Evolutionary conservation across 1,139 yeast species (phyloP).

Genomic region (Suhomyces bolitotheri): DNA sequence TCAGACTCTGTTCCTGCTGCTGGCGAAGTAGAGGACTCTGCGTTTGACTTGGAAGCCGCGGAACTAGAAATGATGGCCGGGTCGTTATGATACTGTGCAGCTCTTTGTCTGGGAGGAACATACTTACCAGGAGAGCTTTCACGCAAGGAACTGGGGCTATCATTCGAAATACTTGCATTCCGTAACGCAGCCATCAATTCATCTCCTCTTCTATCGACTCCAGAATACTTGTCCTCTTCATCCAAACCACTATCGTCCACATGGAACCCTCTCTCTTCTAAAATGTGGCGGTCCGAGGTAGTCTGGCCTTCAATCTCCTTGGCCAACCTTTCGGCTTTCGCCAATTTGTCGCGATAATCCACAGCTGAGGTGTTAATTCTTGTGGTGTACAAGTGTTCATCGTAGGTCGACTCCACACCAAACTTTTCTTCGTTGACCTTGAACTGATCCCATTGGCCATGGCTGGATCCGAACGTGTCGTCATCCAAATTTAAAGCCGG

Average conservation of each 20-base stretch:
- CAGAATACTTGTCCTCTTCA: constrained; percentile 95
- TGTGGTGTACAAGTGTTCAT: constrained; percentile 89
- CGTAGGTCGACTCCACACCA: constrained; percentile 84
- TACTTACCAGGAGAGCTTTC: constrained; percentile 37
- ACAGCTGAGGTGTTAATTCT: constrained; percentile 74
- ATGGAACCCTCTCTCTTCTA: constrained; percentile 83
- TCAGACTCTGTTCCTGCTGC: constrained; percentile 4
- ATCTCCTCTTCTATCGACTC: constrained; percentile 69
- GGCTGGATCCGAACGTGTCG: constrained; percentile 24
- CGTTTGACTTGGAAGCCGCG: constrained; percentile 25
- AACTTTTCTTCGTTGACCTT: constrained; percentile 84
- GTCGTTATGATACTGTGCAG: constrained; percentile 65
- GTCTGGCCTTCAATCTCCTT: constrained; percentile 74
- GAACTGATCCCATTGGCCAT: constrained; percentile 83
- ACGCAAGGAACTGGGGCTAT: constrained; percentile 11
- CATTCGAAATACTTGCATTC: constrained; percentile 28
- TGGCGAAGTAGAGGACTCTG: constrained; percentile 1
- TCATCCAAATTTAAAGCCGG: constrained; percentile 47
- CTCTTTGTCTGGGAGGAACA: constrained; percentile 67
- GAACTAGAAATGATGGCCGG: constrained; percentile 74
- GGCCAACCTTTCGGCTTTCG: constrained; percentile 77
- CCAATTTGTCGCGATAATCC: constrained; percentile 63
- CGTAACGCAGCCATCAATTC: constrained; percentile 64
- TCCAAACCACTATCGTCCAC: constrained; percentile 86
- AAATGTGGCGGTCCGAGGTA: constrained; percentile 73